Base-by-base conservation (phyloP, 805 yeast species). In the Wickerhamomyces queroliae region DNA sequence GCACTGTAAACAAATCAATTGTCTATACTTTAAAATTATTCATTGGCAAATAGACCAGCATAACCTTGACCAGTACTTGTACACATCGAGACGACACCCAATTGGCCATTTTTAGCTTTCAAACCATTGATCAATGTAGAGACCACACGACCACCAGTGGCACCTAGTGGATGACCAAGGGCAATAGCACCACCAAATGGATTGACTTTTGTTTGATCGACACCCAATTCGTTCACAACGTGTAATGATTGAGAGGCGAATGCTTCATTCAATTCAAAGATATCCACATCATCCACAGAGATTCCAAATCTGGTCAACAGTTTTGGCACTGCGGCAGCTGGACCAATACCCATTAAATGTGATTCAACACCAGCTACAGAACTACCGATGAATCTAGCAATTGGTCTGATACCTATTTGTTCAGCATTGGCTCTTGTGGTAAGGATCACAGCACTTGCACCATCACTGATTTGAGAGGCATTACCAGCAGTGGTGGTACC, bases 111-210 rank as follows among this genome's bases (percentile, higher is more conserved):
- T 30, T 48, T 50, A 7, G 56, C 49, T 18, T 44, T 43, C 33
- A 66, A 51, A 5, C 64, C 67, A 34, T 63, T 62, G 26, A 64
- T 33, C 33, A 66, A 52, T 3, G 69, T 66, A n/a, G 66, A 52
- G 13, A 61, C 47, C 16, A 61, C 48, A 40, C 72, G 52, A 23
- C 74, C 78, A 4, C 69, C 46, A 18, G 93, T 84, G 48, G 87
- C 82, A 31, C 93, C 95, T 47, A 85, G 67, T 43, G 98, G 98
- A 64, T 90, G 98, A 18, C 98, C 98, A 45, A 90, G 65, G 7
- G 97, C 96, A 52, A 91, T 90, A 36, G 97, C 97, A 56, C 98
- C 98, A 56, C 98, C 98, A 58, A 82, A 78, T 47, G 95, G 90
- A 68, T 89, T 89, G 46, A 89, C 90, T 58, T 76, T 83, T 43